Conservation (phyloP, 441 rosid genomes). For the Eruca vesicaria region DNA sequence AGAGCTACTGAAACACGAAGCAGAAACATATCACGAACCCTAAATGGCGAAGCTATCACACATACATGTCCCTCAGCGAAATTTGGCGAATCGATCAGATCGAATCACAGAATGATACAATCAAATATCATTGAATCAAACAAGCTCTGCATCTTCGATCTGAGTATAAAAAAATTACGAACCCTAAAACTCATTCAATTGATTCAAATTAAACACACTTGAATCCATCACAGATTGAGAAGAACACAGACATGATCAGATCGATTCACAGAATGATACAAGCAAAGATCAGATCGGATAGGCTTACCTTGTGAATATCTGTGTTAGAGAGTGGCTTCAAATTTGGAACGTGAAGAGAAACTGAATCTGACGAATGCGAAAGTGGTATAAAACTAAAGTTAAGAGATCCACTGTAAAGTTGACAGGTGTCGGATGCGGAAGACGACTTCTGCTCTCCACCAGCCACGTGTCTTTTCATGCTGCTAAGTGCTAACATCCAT, state of each 20-base stretch:
- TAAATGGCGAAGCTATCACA: not conserved
- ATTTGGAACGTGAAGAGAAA: conserved; percentile 1
- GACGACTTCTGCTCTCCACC: not conserved
- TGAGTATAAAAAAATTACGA: not conserved
- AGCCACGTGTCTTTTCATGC: conserved; percentile 23
- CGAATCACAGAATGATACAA: not conserved
- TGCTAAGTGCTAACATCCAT: not conserved
- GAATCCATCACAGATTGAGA: not conserved
- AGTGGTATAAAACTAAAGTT: conserved; percentile 21
- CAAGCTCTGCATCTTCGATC: not conserved
- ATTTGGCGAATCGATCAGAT: not conserved
- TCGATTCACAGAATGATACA: not conserved
- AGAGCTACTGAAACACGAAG: not conserved
- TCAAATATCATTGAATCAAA: not conserved
- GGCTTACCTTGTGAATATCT: conserved; percentile 10
- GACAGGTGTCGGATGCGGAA: conserved; percentile 14
- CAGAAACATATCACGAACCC: not conserved
- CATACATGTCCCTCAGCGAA: too few species aligned
- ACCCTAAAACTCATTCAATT: not conserved
- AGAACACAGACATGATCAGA: not conserved
- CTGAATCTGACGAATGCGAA: conserved; percentile 23
- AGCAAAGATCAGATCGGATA: not conserved
- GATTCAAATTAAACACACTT: not conserved
- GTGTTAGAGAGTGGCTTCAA: conserved; percentile 8
- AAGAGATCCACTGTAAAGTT: not conserved